Evolutionary conservation across 768 basidiomycete genomes (phyloP), one percentile per base, ranked within the genome.

Genomic region (Trametes cubensis): DNA sequence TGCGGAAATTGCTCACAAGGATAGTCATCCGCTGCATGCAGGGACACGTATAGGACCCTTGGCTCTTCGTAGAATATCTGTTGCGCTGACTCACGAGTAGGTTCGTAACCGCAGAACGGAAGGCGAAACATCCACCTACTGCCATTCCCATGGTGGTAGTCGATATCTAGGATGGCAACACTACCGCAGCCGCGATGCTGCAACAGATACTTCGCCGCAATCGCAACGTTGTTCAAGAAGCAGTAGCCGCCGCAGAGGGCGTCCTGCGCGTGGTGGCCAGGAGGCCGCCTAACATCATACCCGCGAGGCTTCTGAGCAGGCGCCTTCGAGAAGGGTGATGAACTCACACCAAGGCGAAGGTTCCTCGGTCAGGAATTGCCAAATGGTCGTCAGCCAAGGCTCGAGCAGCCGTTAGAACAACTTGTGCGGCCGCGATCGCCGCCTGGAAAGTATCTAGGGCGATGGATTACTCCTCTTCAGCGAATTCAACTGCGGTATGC

Each of bases 121-220:
- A 7, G 6, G n/a, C 7, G 7, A 2, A 11, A 10, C 18, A 4
- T 44, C 17, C 18, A 50, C 66, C 48, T 39, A 69, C 61, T 70
- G n/a, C 73, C 76, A 44, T 77, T 77, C 7, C 76, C 75, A 53
- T 76, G 76, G 41, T 77, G 76, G 58, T 75, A 77, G 54, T 77
- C 76, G 38, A 77, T 66, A 61, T 77, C 75, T 30, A 76, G 69
- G 38, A 77, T 73, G 8, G 74, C 75, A 18, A 67, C 51, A 7
- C 18, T 21, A 4, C 13, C 20, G 20, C 23, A 21, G 1, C 20
- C 30, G 15, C 26, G 20, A 34, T 39, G 20, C 26, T 58, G 23
- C 41, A 74, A 73, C 10, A 73, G 65, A 46, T 64, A 70, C 10
- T 69, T 68, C n/a, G 72, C 69, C 1, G 75, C 73, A 52, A 76